These are phyloP conservation scores for Fusarium oxysporum DNA, from an alignment of 2,329 filamentous ascomycete genomes.

Conservation along the genomic window DNA sequence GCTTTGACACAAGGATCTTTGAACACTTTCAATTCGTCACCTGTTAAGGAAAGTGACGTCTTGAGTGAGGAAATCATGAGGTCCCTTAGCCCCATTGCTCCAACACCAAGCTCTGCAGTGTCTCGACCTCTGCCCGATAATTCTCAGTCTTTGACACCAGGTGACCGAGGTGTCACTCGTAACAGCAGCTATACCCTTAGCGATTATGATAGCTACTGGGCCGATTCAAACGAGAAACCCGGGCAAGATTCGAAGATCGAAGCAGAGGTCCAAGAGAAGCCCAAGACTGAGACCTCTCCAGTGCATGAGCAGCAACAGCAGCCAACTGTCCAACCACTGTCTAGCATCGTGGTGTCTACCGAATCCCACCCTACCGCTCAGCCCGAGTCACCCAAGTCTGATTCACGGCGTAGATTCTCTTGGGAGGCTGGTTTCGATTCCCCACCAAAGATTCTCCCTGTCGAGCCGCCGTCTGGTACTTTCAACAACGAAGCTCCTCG, in stretches of 20 bases:
- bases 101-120: slow-evolving; percentile 34
- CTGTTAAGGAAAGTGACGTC: slow-evolving; percentile 76
- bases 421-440: slow-evolving; percentile 51
- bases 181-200: slow-evolving; percentile 73
- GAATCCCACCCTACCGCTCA: slow-evolving; percentile 11
- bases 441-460: slow-evolving; percentile 25
- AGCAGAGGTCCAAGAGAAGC: slow-evolving; percentile 8
- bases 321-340: neutral
- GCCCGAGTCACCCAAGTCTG: slow-evolving; percentile 9
- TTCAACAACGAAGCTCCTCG: slow-evolving; percentile 13
- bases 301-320: slow-evolving; percentile 6
- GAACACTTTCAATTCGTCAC: slow-evolving; percentile 63
- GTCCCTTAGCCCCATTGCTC: slow-evolving; percentile 67
- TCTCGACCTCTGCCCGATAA: slow-evolving; percentile 26
- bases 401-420: slow-evolving; percentile 51
- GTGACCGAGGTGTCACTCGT: slow-evolving; percentile 44
- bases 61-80: slow-evolving; percentile 80
- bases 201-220: slow-evolving; percentile 77
- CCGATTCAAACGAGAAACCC: slow-evolving; percentile 49
- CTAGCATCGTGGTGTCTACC: neutral
- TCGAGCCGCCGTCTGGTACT: slow-evolving; percentile 11
- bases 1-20: slow-evolving; percentile 58
- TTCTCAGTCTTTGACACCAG: slow-evolving; percentile 32
- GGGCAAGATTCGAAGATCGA: slow-evolving; percentile 6
- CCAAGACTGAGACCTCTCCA: neutral